These are phyloP conservation scores for Komagataella mondaviorum DNA, from an alignment of 805 yeast genomes.

Conservation along the genomic window DNA sequence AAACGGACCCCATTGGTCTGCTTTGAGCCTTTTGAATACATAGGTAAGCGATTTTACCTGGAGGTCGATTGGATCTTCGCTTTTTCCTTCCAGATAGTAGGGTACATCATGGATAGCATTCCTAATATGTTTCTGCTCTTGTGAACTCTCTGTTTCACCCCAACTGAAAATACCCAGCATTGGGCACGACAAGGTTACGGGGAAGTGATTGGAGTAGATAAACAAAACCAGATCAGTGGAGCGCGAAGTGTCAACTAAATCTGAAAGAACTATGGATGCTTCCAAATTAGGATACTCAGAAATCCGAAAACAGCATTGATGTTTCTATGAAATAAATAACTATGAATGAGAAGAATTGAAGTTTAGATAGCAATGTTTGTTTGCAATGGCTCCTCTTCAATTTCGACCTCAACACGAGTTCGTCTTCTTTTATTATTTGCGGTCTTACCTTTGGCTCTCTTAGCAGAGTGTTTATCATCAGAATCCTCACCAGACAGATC, in stretches of 20 bases:
- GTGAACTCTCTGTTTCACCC: background rate
- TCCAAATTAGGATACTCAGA: background rate
- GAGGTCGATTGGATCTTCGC: constrained; percentile 46
- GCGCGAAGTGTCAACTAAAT: background rate
- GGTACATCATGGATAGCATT: constrained; percentile 16
- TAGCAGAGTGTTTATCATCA: constrained; percentile 18
- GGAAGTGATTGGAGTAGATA: background rate
- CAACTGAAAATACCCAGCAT: background rate
- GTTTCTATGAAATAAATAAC: background rate
- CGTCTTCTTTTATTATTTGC: constrained; percentile 37
- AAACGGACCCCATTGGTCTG: constrained; percentile 30
- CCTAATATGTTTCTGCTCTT: background rate
- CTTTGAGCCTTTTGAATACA: constrained; percentile 36
- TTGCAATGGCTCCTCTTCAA: constrained; percentile 52
- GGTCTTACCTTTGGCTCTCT: constrained; percentile 20
- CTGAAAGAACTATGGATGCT: background rate
- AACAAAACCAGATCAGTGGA: background rate
- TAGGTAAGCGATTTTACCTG: constrained; percentile 48
- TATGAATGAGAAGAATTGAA: background rate
- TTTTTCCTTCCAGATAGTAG: constrained; percentile 27
- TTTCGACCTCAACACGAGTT: constrained; percentile 71
- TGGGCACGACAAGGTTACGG: background rate
- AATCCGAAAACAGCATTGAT: background rate
- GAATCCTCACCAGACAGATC: constrained; percentile 4
- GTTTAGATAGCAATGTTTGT: background rate